These are phyloP conservation scores for Amanita phalloides DNA, from an alignment of 768 basidiomycete species.

Conservation along the genomic window DNA sequence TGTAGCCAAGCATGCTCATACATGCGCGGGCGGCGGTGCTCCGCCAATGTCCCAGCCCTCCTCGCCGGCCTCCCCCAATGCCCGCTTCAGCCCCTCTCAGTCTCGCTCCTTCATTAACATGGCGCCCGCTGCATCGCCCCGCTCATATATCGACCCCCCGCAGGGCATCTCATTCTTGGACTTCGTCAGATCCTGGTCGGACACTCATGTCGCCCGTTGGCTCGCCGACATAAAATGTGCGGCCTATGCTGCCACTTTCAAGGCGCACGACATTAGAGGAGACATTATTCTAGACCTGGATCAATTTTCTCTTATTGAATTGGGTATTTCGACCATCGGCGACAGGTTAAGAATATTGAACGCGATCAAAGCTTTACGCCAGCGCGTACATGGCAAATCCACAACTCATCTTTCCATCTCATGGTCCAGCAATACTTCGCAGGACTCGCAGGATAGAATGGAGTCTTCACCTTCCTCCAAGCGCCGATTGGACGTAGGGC, in stretches of 20 bases:
- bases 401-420: constrained; percentile 8
- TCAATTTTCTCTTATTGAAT: constrained; percentile 77
- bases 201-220: constrained; percentile 67
- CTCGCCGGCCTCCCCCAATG: constrained; percentile 32
- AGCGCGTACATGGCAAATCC: constrained; percentile 30
- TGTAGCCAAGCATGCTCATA: constrained; percentile 4
- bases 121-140: constrained; percentile 23
- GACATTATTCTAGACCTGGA: constrained; percentile 90
- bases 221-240: constrained; percentile 68
- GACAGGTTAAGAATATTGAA: constrained; percentile 83
- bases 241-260: constrained; percentile 59
- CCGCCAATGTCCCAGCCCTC: constrained; percentile 22
- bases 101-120: constrained; percentile 24
- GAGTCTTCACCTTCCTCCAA: constrained; percentile 1
- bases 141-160: constrained; percentile 41
- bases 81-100: constrained; percentile 20
- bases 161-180: constrained; percentile 47
- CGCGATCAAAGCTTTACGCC: constrained; percentile 72
- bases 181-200: constrained; percentile 62
- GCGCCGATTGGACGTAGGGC: constrained; percentile 45
- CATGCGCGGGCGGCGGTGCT: constrained; percentile 14
- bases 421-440: constrained; percentile 3
- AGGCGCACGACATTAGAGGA: constrained; percentile 82
- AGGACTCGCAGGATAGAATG: constrained; percentile 1
- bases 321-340: constrained; percentile 83